Evolutionary conservation across 2,329 filamentous ascomycete species (phyloP).

Genomic region (Pseudogymnoascus sp.): DNA sequence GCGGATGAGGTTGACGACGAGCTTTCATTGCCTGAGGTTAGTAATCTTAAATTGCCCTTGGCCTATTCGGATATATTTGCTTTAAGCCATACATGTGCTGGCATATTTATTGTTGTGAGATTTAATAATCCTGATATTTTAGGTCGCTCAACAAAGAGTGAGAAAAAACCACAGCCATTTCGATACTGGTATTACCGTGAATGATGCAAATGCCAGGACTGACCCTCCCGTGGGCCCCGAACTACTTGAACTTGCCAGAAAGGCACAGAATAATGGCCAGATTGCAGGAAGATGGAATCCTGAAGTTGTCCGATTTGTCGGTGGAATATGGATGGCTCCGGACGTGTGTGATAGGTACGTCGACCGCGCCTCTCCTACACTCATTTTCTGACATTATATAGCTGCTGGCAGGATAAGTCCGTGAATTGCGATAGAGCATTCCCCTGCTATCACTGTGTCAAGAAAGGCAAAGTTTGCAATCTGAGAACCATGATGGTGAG

Average conservation of each 20-base stretch:
- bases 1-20: background rate
- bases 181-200: background rate
- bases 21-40: background rate
- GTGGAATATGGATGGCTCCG: conserved; percentile 11
- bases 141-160: background rate
- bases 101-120: background rate
- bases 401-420: background rate
- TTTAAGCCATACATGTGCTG: background rate
- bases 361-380: background rate
- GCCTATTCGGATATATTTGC: background rate
- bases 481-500: background rate
- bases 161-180: background rate
- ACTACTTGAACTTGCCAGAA: background rate
- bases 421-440: background rate
- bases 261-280: background rate
- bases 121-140: background rate
- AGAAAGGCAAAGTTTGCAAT: background rate
- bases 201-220: background rate
- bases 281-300: background rate
- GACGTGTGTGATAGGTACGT: conserved; percentile 9
- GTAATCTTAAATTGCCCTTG: background rate
- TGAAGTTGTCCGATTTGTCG: background rate
- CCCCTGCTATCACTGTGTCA: background rate
- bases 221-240: conserved; percentile 4
- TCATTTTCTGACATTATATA: background rate